phyloP scores from a whole-genome alignment of 345 rosid species.

The Firmiana major region DNA sequence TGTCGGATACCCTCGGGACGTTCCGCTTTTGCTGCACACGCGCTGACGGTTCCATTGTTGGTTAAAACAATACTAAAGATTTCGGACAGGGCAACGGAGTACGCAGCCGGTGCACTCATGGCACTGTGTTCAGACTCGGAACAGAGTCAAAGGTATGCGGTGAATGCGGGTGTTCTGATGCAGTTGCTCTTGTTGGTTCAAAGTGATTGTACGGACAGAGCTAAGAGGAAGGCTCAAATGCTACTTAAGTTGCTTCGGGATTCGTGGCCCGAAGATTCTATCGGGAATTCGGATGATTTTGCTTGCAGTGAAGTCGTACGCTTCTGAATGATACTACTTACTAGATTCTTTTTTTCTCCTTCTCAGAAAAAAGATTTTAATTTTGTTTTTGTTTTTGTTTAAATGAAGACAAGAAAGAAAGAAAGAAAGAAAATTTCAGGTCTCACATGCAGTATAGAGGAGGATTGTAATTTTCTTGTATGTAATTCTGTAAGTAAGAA shows the following conservation, averaged over 20 bases:
- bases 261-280: conserved; percentile 71
- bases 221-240: conserved; percentile 94
- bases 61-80: conserved; percentile 72
- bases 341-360: no score
- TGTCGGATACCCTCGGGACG: conserved; percentile 77
- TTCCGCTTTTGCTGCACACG: conserved; percentile 60
- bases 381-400: conserved; percentile 8
- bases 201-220: conserved; percentile 93
- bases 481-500: conserved; percentile 42
- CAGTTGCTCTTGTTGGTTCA: conserved; percentile 84
- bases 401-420: neutral
- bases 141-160: conserved; percentile 69
- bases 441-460: conserved; percentile 31
- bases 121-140: conserved; percentile 74
- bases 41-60: conserved; percentile 71
- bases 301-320: conserved; percentile 68
- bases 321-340: conserved; percentile 38
- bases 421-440: conserved; percentile 5
- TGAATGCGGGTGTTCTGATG: conserved; percentile 75
- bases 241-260: conserved; percentile 75
- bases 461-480: conserved; percentile 31
- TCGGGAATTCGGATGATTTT: conserved; percentile 59
- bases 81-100: conserved; percentile 89
- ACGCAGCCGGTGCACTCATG: conserved; percentile 84
- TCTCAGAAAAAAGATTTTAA: neutral